Evolutionary conservation across 2,329 filamentous ascomycete genomes (phyloP).

Genomic region (Pleomassaria siparia): DNA sequence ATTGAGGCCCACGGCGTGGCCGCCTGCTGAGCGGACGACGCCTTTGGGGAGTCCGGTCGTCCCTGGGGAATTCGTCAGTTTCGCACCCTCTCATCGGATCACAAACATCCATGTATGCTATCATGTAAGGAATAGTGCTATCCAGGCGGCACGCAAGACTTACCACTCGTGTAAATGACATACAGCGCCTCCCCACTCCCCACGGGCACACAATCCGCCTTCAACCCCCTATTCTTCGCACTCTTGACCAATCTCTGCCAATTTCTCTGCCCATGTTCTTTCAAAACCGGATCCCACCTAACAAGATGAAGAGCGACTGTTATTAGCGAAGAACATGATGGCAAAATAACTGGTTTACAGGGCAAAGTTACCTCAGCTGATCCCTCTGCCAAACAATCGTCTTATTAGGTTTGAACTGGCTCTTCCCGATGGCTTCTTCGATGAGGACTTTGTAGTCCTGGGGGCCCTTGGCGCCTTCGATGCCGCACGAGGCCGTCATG

Average conservation of each 20-base stretch:
- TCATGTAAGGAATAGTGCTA: no score
- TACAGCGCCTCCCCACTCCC: constrained; percentile 80
- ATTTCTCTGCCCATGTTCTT: constrained; percentile 68
- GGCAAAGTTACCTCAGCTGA: no score
- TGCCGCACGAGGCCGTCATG: constrained; percentile 88
- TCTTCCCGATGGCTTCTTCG: constrained; percentile 68
- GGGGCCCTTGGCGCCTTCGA: constrained; percentile 81
- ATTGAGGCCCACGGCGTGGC: constrained; percentile 82
- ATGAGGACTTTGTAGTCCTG: constrained; percentile 75
- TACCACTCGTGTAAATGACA: constrained; percentile 80
- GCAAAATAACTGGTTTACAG: no score
- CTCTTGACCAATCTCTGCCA: constrained; percentile 79
- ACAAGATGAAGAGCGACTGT: no score
- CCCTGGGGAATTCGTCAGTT: constrained; percentile 38
- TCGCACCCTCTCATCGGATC: neutral
- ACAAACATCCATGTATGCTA: no score
- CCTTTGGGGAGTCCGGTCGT: constrained; percentile 84
- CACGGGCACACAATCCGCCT: constrained; percentile 75
- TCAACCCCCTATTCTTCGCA: constrained; percentile 66
- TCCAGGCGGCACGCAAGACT: constrained; percentile 4
- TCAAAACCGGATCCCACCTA: constrained; percentile 74
- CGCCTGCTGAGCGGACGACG: constrained; percentile 78
- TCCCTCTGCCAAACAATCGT: constrained; percentile 84
- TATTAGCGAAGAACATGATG: no score
- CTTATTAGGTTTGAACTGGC: constrained; percentile 69